Conservation (phyloP, 2,329 filamentous ascomycete genomes). For the Xylariaceae sp. region DNA sequence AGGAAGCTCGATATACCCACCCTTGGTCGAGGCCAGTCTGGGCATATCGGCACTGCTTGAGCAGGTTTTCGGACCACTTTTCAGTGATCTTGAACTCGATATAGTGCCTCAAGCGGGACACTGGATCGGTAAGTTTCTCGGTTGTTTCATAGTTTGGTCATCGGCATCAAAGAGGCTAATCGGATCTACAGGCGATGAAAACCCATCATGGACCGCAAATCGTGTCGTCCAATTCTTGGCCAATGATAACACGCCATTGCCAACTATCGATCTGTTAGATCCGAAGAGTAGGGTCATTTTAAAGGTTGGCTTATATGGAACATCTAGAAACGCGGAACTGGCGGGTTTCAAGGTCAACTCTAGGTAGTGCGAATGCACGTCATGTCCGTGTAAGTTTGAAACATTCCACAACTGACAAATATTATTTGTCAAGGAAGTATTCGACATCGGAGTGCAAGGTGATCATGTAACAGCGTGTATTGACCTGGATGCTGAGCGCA, state of each 20-base stretch:
- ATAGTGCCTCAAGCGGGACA: constrained; percentile 38
- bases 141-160: neutral
- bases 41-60: constrained; percentile 13
- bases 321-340: constrained; percentile 19
- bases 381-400: no score
- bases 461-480: no score
- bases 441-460: no score
- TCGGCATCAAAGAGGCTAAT: neutral
- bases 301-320: constrained; percentile 24
- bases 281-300: constrained; percentile 22
- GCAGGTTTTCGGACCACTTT: constrained; percentile 22
- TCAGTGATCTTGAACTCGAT: constrained; percentile 28
- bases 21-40: constrained; percentile 31
- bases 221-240: constrained; percentile 22
- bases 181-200: constrained; percentile 23
- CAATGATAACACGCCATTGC: constrained; percentile 18
- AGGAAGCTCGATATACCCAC: no score
- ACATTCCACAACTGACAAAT: no score
- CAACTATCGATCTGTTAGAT: constrained; percentile 17
- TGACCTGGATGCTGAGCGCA: no score
- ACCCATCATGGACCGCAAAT: constrained; percentile 25
- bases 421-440: no score
- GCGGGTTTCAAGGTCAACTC: constrained; percentile 19
- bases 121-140: constrained; percentile 37
- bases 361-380: no score